Evolutionary conservation across 2,329 filamentous ascomycete species (phyloP).

Genomic region (Ophiocordyceps camponoti-rufipedis): DNA sequence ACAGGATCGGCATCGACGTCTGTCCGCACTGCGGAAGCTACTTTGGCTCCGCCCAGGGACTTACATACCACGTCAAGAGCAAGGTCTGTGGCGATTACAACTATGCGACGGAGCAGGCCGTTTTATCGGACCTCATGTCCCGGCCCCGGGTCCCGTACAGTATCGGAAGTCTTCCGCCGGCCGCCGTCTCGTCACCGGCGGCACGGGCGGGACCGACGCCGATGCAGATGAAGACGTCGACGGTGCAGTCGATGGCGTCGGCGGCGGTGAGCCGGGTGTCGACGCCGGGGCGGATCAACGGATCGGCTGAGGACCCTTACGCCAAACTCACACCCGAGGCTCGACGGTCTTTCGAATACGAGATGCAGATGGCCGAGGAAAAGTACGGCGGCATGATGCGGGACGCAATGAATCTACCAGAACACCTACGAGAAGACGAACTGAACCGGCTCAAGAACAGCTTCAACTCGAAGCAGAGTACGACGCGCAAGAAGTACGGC

Average conservation of each 20-base stretch:
- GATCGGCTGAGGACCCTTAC: conserved; percentile 20
- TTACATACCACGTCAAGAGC: conserved; percentile 25
- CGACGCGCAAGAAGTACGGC: conserved; percentile 39
- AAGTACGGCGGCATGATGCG: conserved; percentile 23
- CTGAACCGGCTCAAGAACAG: conserved; percentile 29
- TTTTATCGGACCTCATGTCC: not conserved
- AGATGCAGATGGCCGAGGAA: conserved; percentile 13
- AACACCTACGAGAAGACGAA: conserved; percentile 13
- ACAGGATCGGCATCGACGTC: conserved; percentile 11
- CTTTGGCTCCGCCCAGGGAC: conserved; percentile 22
- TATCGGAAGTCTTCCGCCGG: too few relatives aligned
- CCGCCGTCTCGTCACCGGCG: too few relatives aligned
- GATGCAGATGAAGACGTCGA: not conserved
- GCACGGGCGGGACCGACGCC: not conserved
- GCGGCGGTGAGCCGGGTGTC: not conserved
- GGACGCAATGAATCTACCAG: conserved; percentile 18
- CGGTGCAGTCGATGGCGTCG: not conserved
- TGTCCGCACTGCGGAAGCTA: conserved; percentile 26
- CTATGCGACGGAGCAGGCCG: conserved; percentile 2
- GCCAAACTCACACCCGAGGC: conserved; percentile 19
- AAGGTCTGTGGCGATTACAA: conserved; percentile 26
- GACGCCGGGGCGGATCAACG: not conserved
- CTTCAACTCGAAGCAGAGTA: conserved; percentile 36
- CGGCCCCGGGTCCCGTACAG: not conserved
- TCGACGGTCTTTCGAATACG: conserved; percentile 8